A percentile compares a stretch with the other conserved stretches of the same genome.
phyloP scores from a whole-genome alignment of 164 flowering plant species.

The Stephania yunnanensis region DNA sequence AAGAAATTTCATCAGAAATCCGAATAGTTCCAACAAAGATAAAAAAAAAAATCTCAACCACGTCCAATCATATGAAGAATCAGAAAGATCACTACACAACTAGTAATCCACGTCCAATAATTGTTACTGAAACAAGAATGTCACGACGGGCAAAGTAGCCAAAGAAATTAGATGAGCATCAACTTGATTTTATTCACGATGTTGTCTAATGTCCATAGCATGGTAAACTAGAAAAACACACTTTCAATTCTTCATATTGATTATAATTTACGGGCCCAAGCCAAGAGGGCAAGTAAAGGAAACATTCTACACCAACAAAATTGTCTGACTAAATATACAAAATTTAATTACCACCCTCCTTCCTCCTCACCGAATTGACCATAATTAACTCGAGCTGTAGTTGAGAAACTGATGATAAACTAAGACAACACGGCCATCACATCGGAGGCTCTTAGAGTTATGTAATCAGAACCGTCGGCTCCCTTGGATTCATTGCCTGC shows the following conservation, averaged over 20 bases:
- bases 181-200: no score
- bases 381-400: not conserved
- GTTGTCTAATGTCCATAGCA: no score
- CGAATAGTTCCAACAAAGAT: not conserved
- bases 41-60: not conserved
- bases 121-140: no score
- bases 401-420: not conserved
- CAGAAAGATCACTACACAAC: not conserved
- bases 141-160: no score
- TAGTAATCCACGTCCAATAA: not conserved
- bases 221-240: no score
- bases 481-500: conserved; percentile 93
- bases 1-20: not conserved
- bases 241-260: no score
- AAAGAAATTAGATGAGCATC: no score
- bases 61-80: not conserved
- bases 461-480: conserved; percentile 65
- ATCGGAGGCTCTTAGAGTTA: conserved; percentile 77
- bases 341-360: not conserved
- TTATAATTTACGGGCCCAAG: no score
- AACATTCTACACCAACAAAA: not conserved
- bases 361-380: not conserved
- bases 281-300: no score
- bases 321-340: not conserved
- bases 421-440: conserved; percentile 77